Evolutionary conservation across 1,284 basidiomycete genomes (phyloP), one percentile per base, ranked within the genome.

Genomic region (Microbotryomycetes sp.): DNA sequence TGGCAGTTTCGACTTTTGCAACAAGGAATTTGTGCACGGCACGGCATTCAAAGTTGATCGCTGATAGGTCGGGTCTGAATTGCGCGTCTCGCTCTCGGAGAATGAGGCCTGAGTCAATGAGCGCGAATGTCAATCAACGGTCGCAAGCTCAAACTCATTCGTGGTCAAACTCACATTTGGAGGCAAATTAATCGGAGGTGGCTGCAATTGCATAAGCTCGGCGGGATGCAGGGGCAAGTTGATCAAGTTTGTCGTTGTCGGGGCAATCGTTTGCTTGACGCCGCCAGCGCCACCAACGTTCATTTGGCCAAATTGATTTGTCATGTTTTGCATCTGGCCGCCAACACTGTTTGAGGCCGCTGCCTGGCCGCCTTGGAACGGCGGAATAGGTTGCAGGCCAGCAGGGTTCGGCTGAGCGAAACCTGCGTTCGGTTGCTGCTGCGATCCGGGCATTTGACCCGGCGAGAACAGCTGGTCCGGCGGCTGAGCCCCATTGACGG

Each of bases 1-100:
- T 3, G 96, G 96, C 56, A 98, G 80, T 78, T 97, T 97, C 28
- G 88, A 85, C 79, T 99, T 99, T 77, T 81, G 84, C 61, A 98
- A 80, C 6, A 98, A 82, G 15, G 89, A 88, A 66, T 88, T 85
- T 21, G 91, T 91, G n/a, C 89, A 93, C 3, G 96, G 96, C 65
- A 98, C 84, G 13, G 90, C 85, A 72, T 96, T 93, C 64, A 98
- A 76, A 1, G 96, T 98, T 71, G 82, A 86, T 52, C 96, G 86
- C 78, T 96, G 91, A 78, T 97, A 98, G 16, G 88, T 92, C 30
- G 86, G 82, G 73, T 97, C 88, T 23, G 92, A 87, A 72, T 93
- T 91, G 48, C 88, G 85, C 56, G 81, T 79, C 0, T 91, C 87
- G 23, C 87, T 86, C 41, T 85, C 83, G 9, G 91, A 88, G 64